A percentile compares a stretch with the other conserved stretches of the same genome.
Conservation (phyloP, 176 grass and related monocot genomes). For the Avena atlantica region DNA sequence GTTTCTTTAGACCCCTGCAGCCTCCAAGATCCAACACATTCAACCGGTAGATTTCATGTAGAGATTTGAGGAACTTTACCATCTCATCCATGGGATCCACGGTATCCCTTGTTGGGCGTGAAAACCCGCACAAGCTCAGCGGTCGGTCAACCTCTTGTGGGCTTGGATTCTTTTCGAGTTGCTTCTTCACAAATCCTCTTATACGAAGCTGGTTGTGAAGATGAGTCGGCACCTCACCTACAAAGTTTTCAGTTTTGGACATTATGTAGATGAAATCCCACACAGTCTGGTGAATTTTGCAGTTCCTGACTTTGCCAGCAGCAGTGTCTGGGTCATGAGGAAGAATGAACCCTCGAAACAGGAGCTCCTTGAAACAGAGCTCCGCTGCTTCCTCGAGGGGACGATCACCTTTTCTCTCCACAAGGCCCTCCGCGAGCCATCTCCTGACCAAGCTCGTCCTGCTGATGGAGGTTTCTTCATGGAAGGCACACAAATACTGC, state of each 20-base stretch:
- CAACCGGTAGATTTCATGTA: neutral
- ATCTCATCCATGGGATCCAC: neutral
- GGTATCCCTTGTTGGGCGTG: neutral
- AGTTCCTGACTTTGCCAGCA: neutral
- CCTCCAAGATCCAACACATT: conserved; percentile 41
- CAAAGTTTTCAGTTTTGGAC: neutral
- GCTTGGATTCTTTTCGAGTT: no score
- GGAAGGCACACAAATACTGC: conserved; percentile 25
- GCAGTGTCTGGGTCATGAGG: accelerated
- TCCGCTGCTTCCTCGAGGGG: neutral
- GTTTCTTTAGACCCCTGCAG: neutral
- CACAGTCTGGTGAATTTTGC: neutral
- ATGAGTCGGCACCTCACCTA: neutral
- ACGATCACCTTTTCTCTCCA: neutral
- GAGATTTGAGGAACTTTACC: neutral
- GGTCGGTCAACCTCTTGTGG: neutral
- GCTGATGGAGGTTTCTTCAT: neutral
- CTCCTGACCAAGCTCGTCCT: conserved; percentile 35
- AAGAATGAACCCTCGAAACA: neutral
- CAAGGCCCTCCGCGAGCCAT: neutral
- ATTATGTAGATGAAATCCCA: accelerated
- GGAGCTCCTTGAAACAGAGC: neutral
- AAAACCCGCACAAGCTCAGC: neutral
- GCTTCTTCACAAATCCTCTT: neutral
- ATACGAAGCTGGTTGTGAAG: neutral